These are phyloP conservation scores for Diutina pseudorugosa DNA, from an alignment of 1,139 yeast species.

Conservation along the genomic window DNA sequence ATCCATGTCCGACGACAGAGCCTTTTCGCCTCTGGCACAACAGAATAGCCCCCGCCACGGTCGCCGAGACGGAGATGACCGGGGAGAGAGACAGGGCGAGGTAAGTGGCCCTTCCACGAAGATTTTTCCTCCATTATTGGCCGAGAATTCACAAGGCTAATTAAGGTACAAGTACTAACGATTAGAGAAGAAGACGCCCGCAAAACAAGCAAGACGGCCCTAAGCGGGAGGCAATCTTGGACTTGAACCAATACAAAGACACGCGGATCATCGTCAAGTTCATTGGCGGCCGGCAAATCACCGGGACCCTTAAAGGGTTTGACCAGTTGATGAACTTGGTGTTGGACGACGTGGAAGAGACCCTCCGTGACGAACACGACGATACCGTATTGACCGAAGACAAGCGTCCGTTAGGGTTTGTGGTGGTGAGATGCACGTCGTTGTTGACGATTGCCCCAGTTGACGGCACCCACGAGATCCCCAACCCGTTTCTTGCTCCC, in stretches of 20 bases:
- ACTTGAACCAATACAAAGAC: constrained; percentile 68
- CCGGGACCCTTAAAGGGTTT: constrained; percentile 74
- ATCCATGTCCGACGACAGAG: constrained; percentile 3
- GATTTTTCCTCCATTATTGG: not conserved
- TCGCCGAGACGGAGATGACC: constrained; percentile 1
- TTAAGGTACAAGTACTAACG: not conserved
- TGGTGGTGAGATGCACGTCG: constrained; percentile 81
- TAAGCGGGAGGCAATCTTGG: constrained; percentile 80
- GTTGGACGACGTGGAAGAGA: constrained; percentile 71
- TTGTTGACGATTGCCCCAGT: constrained; percentile 73
- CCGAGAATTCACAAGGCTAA: not conserved
- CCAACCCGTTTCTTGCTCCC: constrained; percentile 42
- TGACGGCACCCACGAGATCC: constrained; percentile 71
- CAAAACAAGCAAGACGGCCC: constrained; percentile 53
- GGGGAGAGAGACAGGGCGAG: constrained; percentile 8
- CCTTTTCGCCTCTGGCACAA: not conserved
- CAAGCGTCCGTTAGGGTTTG: constrained; percentile 49
- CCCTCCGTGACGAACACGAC: constrained; percentile 54
- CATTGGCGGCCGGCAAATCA: constrained; percentile 75
- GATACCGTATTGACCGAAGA: constrained; percentile 33
- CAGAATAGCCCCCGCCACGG: not conserved
- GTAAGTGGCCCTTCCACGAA: constrained; percentile 8
- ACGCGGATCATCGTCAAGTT: constrained; percentile 66
- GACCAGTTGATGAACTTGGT: constrained; percentile 93
- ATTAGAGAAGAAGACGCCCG: constrained; percentile 14